These are phyloP conservation scores for Gynochthodes officinalis DNA, from an alignment of 257 asterid genomes.

Conservation along the genomic window DNA sequence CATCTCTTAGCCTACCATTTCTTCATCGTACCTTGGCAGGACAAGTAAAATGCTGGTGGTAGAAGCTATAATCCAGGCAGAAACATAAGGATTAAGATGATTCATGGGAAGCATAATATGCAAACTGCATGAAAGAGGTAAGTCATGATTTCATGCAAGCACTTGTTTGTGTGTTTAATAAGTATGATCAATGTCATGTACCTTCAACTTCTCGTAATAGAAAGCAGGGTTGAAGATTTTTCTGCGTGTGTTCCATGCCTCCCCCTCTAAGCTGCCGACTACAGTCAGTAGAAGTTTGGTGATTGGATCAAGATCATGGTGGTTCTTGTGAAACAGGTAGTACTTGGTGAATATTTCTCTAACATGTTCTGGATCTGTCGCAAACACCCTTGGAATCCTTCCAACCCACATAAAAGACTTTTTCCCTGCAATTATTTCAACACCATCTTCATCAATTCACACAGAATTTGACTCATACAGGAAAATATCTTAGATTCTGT, in stretches of 20 bases:
- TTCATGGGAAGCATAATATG: no score
- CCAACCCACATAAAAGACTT: conserved; percentile 30
- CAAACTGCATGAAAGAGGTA: no score
- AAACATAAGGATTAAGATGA: not conserved
- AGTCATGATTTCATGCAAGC: no score
- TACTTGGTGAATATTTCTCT: conserved; percentile 26
- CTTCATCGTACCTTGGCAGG: conserved; percentile 39
- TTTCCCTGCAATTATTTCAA: conserved; percentile 19
- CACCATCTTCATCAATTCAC: not conserved
- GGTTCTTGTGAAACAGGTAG: conserved; percentile 20
- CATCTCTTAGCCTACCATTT: conserved; percentile 38
- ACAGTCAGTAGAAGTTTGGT: conserved; percentile 26
- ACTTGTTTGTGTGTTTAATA: no score
- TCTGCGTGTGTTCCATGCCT: conserved; percentile 52
- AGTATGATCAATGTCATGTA: conserved; percentile 1
- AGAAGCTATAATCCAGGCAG: conserved; percentile 25
- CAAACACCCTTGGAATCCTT: conserved; percentile 17
- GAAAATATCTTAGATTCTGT: no score
- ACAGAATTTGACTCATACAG: no score
- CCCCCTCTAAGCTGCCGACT: conserved; percentile 36
- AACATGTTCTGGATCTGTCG: conserved; percentile 27
- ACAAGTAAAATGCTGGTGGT: conserved; percentile 40
- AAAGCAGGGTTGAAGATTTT: conserved; percentile 50
- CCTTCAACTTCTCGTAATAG: conserved; percentile 50
- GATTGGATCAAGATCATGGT: conserved; percentile 1